Evolutionary conservation across 2,329 filamentous ascomycete genomes (phyloP).

Genomic region (Huntiella abstrusa): DNA sequence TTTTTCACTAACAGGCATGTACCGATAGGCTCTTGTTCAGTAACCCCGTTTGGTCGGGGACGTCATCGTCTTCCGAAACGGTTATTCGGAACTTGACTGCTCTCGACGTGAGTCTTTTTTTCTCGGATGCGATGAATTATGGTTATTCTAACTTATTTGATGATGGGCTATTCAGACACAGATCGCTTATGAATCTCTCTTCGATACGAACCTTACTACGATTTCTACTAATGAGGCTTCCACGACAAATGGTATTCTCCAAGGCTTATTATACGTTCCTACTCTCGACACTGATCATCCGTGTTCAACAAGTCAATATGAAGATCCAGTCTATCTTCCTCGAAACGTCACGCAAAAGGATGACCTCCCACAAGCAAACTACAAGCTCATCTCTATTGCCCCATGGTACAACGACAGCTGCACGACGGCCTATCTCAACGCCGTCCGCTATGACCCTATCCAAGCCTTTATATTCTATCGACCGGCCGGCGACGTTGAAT

Average conservation of each 20-base stretch:
- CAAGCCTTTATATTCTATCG: constrained; percentile 46
- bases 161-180: constrained; percentile 18
- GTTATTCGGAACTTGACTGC: constrained; percentile 38
- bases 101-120: constrained; percentile 27
- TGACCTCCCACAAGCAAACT: constrained; percentile 51
- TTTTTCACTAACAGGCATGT: neutral
- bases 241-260: constrained; percentile 40
- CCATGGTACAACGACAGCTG: constrained; percentile 69
- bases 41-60: constrained; percentile 35
- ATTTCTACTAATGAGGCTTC: constrained; percentile 50
- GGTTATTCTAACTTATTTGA: neutral
- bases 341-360: constrained; percentile 51
- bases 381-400: constrained; percentile 61
- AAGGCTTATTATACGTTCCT: constrained; percentile 74
- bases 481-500: constrained; percentile 30
- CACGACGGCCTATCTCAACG: constrained; percentile 50
- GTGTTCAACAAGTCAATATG: constrained; percentile 43
- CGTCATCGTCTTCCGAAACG: constrained; percentile 30
- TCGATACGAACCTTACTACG: constrained; percentile 48
- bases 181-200: constrained; percentile 33
- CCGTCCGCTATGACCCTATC: constrained; percentile 37
- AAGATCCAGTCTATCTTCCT: constrained; percentile 39
- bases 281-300: constrained; percentile 37
- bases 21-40: constrained; percentile 35
- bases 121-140: too few species aligned